Percentiles rank a stretch among this genome's conserved stretches.
phyloP scores from a whole-genome alignment of 345 rosid genomes.

The Hypericum androsaemum region DNA sequence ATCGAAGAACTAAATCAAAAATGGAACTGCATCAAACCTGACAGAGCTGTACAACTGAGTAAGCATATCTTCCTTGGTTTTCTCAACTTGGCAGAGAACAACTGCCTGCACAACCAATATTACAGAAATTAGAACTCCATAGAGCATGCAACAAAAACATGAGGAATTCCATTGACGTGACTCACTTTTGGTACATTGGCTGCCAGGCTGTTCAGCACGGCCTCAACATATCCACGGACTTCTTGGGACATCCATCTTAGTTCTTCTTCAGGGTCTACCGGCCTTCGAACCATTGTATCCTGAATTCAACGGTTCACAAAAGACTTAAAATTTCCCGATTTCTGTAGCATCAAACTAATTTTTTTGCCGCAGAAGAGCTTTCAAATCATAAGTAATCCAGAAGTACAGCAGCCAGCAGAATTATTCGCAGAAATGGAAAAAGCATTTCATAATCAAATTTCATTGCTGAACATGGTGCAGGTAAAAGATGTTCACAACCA shows the following conservation, averaged over 20 bases:
- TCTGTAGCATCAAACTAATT: too few relatives aligned
- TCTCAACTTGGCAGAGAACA: slow-evolving; percentile 99
- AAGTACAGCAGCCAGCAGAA: too few relatives aligned
- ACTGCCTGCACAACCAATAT: slow-evolving; percentile 56
- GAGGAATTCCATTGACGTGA: slow-evolving; percentile 7
- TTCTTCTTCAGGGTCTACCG: slow-evolving; percentile 97
- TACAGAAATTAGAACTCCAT: slow-evolving; percentile 3
- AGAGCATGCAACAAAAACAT: neutral
- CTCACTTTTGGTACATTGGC: slow-evolving; percentile 96
- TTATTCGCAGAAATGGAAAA: too few relatives aligned
- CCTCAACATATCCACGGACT: slow-evolving; percentile 98
- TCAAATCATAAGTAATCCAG: too few relatives aligned
- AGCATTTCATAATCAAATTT: too few relatives aligned
- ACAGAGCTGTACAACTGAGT: slow-evolving; percentile 83
- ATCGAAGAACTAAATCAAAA: neutral
- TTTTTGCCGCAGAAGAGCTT: too few relatives aligned
- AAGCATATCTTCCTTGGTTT: slow-evolving; percentile 97
- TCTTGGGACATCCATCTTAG: slow-evolving; percentile 99
- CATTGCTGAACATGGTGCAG: too few relatives aligned
- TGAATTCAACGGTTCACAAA: slow-evolving; percentile 12
- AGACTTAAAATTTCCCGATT: neutral
- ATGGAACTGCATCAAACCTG: slow-evolving; percentile 33
- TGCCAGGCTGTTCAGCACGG: slow-evolving; percentile 96
- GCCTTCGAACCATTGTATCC: slow-evolving; percentile 91
- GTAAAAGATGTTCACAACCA: too few relatives aligned